Percentiles rank a stretch among this genome's conserved stretches.
Conservation (phyloP, 108 stramenopile genomes). For the Halocafeteria seosinensis region DNA sequence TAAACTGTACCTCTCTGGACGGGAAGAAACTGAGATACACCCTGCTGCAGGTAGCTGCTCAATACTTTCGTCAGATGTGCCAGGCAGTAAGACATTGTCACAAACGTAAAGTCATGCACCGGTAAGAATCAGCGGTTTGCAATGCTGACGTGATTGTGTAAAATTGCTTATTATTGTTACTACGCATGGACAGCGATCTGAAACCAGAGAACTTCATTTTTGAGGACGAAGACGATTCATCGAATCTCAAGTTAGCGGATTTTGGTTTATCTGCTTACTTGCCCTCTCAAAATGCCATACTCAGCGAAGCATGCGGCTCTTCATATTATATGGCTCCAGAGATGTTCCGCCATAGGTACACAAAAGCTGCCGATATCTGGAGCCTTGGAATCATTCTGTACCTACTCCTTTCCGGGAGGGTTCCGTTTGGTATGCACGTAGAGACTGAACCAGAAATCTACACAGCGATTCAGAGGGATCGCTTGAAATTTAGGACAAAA, state of each 20-base stretch:
- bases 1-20: too few relatives aligned
- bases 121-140: too few relatives aligned
- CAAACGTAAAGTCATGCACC: slow-evolving; percentile 76
- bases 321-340: slow-evolving; percentile 91
- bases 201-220: slow-evolving; percentile 93
- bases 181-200: too few relatives aligned
- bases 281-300: slow-evolving; percentile 5
- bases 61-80: slow-evolving; percentile 59
- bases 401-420: background rate
- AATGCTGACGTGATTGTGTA: too few relatives aligned
- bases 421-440: background rate
- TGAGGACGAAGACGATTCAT: slow-evolving; percentile 48
- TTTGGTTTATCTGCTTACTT: slow-evolving; percentile 87
- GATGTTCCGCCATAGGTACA: slow-evolving; percentile 65
- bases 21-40: too few relatives aligned
- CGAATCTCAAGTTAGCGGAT: slow-evolving; percentile 86
- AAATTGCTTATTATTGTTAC: too few relatives aligned
- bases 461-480: background rate
- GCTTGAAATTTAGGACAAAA: background rate
- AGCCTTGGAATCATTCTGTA: background rate
- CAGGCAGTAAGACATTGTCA: slow-evolving; percentile 84
- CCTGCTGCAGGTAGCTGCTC: slow-evolving; percentile 73
- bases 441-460: background rate
- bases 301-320: slow-evolving; percentile 56
- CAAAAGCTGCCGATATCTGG: background rate